Base-by-base conservation (phyloP, 768 basidiomycete genomes). In the Tylopilus sp. region DNA sequence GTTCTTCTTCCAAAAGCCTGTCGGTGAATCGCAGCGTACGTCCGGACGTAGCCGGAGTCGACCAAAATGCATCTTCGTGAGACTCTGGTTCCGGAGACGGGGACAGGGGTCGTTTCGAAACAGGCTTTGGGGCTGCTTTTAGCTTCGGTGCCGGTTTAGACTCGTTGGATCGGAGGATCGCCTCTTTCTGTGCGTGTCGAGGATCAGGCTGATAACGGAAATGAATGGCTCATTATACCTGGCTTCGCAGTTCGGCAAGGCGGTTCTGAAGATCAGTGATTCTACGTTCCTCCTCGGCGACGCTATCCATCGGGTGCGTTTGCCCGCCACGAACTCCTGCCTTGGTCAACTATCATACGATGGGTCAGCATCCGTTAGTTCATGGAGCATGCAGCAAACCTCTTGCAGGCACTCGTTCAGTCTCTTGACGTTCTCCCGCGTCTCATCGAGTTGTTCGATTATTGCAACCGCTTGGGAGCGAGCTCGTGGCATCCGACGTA, bases 1-100 rank as follows among this genome's bases (percentile, higher is more conserved):
- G 77, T 19, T 81, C 71, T 58, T 89, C 87, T 56, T 87, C 79
- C 63, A 83, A 71, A 14, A 83, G 73, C 53, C 82, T 83, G 36
- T 84, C 81, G 2, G 78, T 78, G 56, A 89, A 87, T 47, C 78
- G 80, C 14, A 89, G 72, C 0, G 80, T 81, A 34, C 84, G 83
- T 14, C 76, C 78, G 4, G 69, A 62, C 3, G 77, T 77, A 31
- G 68, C 72, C 8, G 85, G 83, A 1, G 85, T 84, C 28, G 75
- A 78, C 84, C 85, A 87, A 62, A 86, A 84, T 37, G 74, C 75
- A 33, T 82, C 78, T 63, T 86, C 85, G 25, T 78, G 72, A 11
- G 54, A 73, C 62, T 68, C 73, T 44, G 60, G 61, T 44, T 62
- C 57, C 46, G 56, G 62, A 42, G 62, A 55, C 43, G 56, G 64